Evolutionary conservation across 352 stramenopile species (phyloP).

Genomic region (Aphanomyces cochlioides): DNA sequence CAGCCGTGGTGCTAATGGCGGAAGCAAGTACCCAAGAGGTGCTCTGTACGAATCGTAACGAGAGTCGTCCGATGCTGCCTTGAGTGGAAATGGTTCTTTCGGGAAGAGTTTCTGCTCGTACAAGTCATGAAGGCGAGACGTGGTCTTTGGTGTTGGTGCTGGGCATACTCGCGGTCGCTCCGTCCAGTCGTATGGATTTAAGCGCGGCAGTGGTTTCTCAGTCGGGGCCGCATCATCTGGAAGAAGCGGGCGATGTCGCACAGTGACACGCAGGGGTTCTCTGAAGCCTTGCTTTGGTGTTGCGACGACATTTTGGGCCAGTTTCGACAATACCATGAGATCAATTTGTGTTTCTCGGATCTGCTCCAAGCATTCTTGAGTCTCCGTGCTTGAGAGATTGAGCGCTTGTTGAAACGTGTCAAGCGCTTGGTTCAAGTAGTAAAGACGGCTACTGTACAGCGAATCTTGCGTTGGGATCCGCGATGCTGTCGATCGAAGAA

Average conservation of each 20-base stretch:
- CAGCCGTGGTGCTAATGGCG: too few species aligned
- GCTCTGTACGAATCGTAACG: too few species aligned
- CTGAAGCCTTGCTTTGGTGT: not conserved
- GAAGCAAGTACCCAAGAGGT: too few species aligned
- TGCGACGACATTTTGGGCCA: not conserved
- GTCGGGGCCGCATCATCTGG: not conserved
- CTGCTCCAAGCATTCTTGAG: conserved; percentile 15
- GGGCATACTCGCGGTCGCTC: too few species aligned
- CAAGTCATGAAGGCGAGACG: too few species aligned
- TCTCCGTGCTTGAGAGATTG: not conserved
- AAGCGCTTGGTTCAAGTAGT: conserved; percentile 23
- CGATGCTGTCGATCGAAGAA: conserved; percentile 1
- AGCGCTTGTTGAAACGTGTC: conserved; percentile 24
- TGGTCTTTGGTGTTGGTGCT: too few species aligned
- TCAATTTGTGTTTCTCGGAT: conserved; percentile 28
- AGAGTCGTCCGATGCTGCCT: too few species aligned
- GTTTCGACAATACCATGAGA: conserved; percentile 17
- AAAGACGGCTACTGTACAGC: conserved; percentile 4
- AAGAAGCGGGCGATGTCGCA: not conserved
- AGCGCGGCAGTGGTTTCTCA: too few species aligned
- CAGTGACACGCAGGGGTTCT: not conserved
- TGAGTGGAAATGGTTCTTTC: too few species aligned
- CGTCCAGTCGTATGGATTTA: too few species aligned
- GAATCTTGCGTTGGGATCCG: conserved; percentile 7
- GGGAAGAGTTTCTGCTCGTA: too few species aligned